A percentile compares a stretch with the other conserved stretches of the same genome.
phyloP scores from a whole-genome alignment of 2,329 filamentous ascomycete genomes.

The Cercospora sp. region DNA sequence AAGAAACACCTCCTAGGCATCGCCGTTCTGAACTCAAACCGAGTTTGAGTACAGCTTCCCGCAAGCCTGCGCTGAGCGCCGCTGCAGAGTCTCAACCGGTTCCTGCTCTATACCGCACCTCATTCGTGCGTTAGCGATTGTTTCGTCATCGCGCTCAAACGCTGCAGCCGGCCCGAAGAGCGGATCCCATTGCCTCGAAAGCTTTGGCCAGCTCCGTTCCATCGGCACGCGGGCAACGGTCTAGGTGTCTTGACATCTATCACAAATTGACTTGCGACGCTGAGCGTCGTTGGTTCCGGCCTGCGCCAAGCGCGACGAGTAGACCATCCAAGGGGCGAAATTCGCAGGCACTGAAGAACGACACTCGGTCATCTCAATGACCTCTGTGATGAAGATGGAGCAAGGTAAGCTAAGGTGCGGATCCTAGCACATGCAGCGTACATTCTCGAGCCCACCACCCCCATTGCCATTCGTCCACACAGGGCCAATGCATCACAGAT shows the following conservation, averaged over 20 bases:
- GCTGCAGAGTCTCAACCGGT: slow-evolving; percentile 6
- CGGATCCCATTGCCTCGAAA: slow-evolving; percentile 14
- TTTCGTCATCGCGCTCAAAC: slow-evolving; percentile 23
- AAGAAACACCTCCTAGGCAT: slow-evolving; percentile 24
- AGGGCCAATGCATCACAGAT: not conserved
- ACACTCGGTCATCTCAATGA: not conserved
- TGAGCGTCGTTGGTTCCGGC: not conserved
- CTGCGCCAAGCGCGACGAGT: not conserved
- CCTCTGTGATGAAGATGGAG: slow-evolving; percentile 33
- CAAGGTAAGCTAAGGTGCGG: slow-evolving; percentile 35
- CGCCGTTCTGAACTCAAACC: slow-evolving; percentile 27
- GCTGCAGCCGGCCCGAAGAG: slow-evolving; percentile 24
- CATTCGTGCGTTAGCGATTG: slow-evolving; percentile 29
- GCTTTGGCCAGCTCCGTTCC: slow-evolving; percentile 15
- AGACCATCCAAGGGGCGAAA: not conserved
- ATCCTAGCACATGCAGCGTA: slow-evolving; percentile 29
- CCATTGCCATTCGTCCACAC: slow-evolving; percentile 3
- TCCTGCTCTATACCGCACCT: slow-evolving; percentile 7
- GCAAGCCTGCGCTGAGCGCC: slow-evolving; percentile 20
- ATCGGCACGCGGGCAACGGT: slow-evolving; percentile 8
- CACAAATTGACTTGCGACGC: not conserved
- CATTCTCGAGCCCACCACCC: slow-evolving; percentile 19
- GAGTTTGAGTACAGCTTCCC: slow-evolving; percentile 27
- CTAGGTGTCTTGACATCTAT: not conserved
- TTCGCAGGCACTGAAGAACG: not conserved